phyloP scores from a whole-genome alignment of 2,329 filamentous ascomycete genomes.

The Samsoniella hepiali region DNA sequence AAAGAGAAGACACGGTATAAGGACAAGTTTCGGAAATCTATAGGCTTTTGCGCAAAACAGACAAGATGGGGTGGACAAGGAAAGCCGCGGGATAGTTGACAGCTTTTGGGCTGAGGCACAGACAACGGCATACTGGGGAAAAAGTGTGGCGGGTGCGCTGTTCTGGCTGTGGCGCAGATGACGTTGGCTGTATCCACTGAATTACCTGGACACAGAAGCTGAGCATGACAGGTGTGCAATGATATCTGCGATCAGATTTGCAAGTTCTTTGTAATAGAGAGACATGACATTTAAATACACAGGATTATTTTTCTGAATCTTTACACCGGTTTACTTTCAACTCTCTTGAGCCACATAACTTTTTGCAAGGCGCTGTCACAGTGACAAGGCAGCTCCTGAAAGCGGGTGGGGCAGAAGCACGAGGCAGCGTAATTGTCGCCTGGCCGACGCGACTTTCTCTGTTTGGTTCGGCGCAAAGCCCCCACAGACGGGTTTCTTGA shows the following conservation, averaged over 20 bases:
- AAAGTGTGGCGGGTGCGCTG: slow-evolving; percentile 14
- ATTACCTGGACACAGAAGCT: neutral
- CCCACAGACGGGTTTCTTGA: neutral
- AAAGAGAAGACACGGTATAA: neutral
- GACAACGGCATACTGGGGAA: neutral
- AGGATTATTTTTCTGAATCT: too few relatives aligned
- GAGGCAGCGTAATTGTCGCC: slow-evolving; percentile 28
- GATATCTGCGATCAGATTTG: too few relatives aligned
- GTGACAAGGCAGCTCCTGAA: neutral
- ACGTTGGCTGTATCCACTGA: slow-evolving; percentile 17
- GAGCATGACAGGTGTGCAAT: neutral
- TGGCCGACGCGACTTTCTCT: slow-evolving; percentile 26
- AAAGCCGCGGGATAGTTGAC: neutral
- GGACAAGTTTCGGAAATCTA: neutral
- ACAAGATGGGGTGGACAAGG: neutral
- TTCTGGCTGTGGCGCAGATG: slow-evolving; percentile 16
- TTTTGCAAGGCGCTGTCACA: neutral
- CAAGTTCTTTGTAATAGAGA: too few relatives aligned
- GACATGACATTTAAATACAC: too few relatives aligned
- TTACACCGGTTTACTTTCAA: too few relatives aligned
- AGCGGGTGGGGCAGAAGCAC: slow-evolving; percentile 5
- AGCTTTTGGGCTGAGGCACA: neutral
- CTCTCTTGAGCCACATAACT: neutral
- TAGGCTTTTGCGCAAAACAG: neutral
- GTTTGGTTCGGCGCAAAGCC: slow-evolving; percentile 18